Evolutionary conservation across 352 stramenopile species (phyloP), one percentile per base, ranked within the genome.

Genomic region (Thraustochytrium sp.): DNA sequence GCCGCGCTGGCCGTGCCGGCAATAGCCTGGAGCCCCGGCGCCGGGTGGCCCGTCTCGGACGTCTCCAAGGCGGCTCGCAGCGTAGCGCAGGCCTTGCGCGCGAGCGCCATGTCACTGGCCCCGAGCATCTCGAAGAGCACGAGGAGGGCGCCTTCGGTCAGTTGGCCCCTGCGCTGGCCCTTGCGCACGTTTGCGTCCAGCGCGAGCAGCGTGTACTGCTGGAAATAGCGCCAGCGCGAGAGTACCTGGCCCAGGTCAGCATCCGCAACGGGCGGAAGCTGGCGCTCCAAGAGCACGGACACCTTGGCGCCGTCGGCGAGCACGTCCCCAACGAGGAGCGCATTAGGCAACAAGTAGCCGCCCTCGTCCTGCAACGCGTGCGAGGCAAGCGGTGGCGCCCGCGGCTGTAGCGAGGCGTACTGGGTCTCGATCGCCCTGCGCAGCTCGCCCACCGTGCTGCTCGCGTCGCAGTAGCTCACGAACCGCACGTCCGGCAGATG

Each of bases 61-160:
- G 16, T 46, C 18, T 49, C 11, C 8, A 44, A 13, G 26, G 59
- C 59, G 13, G 29, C 26, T 21, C 59, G 36, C 29, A 72, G 59
- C 59, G 59, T 72, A 13, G 26, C 13, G 40, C 59, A 49, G 9
- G 59, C 9, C 42, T 77, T 62, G 18, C 42, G 37, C 18, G 46
- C 65, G 4, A 62, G 34, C 40, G 42, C 36, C 49, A 13, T 11
- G 31, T 61, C 46, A 16, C 34, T 36, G 21, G 68, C 31, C 23
- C 13, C 68, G 46, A 80, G 68, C 44, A 72, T 80, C 38, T 80
- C 68, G 34, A 80, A 26, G 13, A 80, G 68, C 16, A 80, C 44
- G 5, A 63, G 2, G n/a, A 64, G n/a, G 9, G 31, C n/a, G 0
- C 44, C 68, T 34, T 61, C 48, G 13, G 48, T n/a, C 1, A 80